Base-by-base conservation (phyloP, 2,329 filamentous ascomycete genomes). In the Nemania abortiva region DNA sequence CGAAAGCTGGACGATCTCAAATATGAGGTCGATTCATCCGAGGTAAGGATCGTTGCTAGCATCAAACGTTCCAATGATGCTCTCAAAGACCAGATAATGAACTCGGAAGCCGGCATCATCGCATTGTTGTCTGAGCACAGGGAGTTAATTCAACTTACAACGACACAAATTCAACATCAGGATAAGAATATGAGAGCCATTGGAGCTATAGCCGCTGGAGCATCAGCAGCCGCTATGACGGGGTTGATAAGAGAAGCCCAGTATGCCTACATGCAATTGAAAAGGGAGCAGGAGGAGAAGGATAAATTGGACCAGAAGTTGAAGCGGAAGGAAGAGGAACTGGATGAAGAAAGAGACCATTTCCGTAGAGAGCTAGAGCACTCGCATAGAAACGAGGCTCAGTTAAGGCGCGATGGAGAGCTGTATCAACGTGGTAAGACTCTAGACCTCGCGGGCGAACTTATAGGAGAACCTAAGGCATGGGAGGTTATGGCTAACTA, bases 161-260 rank as follows among this genome's bases (percentile, higher is more conserved):
- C n/a, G 42, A 5, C 42, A 6, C 42, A 15, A 47, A 15, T 6
- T 47, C 42, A 47, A 47, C 3, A 47, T 47, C 42, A 47, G n/a
- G n/a, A 47, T 47, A 11, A 47, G 42, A 15, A 47, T 6, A 15
- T n/a, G 5, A 47, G 42, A 15, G 15, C n/a, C 15, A 15, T 47
- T 15, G 42, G 42, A 15, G 42, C 15, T 4, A 47, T 47, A n/a
- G 42, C 42, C 15, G 13, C 5, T n/a, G n/a, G 6, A 22, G 11
- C 47, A 22, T 50, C 47, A 50, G 11, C 47, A 5, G n/a, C 47
- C n/a, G 47, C n/a, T 3, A 50, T 50, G 47, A 50, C 47, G 20
- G 47, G 47, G 11, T 50, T 50, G 4, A 50, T 50, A 20, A 50
- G 47, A 50, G n/a, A n/a, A n/a, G n/a, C n/a, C n/a, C n/a, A n/a